Base-by-base conservation (phyloP, 2,329 filamentous ascomycete genomes). In the Colletotrichum viniferum region DNA sequence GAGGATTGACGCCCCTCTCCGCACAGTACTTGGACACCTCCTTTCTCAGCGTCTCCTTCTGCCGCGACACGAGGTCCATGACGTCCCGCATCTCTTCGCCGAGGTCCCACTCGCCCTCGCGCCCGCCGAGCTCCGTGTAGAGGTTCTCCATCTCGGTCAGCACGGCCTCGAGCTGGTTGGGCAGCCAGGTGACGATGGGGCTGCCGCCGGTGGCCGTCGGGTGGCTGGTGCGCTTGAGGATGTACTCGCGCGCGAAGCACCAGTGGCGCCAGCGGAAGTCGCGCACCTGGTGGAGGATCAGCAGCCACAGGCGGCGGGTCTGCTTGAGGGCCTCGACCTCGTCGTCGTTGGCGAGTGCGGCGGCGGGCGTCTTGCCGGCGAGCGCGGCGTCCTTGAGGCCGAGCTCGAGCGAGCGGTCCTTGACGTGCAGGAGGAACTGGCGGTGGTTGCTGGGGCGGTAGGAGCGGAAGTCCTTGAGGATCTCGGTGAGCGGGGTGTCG, bases 381-480 rank as follows among this genome's bases (percentile, higher is more conserved):
- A 93, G 86, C 0, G 91, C 92, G 79, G 90, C 95, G 7, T 87
- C 87, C 77, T 91, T 90, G 18, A 94, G 84, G 10, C 88, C 88
- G 2, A 91, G 82, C 36, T 88, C 83, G 28, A 81, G 79, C 7
- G 89, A 87, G 74, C 85, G 85, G 69, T 85, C 84, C 75, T 89
- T 85, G 26, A 98, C 94, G 81, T 93, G 93, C 77, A 92, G 90
- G 38, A 98, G 89, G 84, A 98, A 98, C 78, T 93, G 91, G 56
- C 96, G 92, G 83, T 98, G 96, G 80, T 97, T 96, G 69, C 94
- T 94, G 4, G 96, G 96, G 0, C 96, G 91, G 84, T 98, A 98
- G 81, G 94, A 90, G 77, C 96, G 91, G 88, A 98, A 98, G 83
- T 98, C 96, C 78, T 92, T 88, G 24, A 98, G 90, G 82, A 98